Base-by-base conservation (phyloP, 2,329 filamentous ascomycete species). In the Aureobasidium sp. region DNA sequence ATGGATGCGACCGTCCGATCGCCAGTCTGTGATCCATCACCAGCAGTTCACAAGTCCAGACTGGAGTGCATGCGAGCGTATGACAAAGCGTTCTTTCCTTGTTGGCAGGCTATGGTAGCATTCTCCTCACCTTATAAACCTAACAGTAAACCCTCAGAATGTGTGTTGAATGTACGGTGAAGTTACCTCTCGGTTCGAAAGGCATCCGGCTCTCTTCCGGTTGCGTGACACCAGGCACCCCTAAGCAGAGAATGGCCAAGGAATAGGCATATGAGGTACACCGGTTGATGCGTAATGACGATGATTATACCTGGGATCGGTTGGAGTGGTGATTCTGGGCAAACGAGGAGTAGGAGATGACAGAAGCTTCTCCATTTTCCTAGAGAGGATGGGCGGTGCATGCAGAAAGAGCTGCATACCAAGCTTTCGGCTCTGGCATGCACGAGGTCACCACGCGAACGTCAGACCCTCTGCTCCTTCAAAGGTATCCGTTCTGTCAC, bases 381-480 rank as follows among this genome's bases (percentile, higher is more conserved):
- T 17, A 53, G 23, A 27, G 25, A 31, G 51, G 51, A 46, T 25
- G 51, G 25, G 38, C 27, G 38, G 51, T 43, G 27, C 31, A 40
- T 29, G 50, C 50, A 40, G 46, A 33, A 23, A 25, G 25, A 31
- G 51, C 51, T 27, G 25, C 25, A 43, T 43, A 43, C 37, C 51
- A 55, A 55, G 51, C 51, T 55, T 55, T 55, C 51, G 51, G 51
- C 49, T 40, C 13, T 40, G 49, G 23, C 27, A 43, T 43, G 51
- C 37, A 43, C 33, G 25, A 55, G 37, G 25, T 25, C 3, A 6
- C 27, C 37, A 43, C 37, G 11, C 25, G 25, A 43, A 17, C 21
- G 47, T 51, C 29, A 38, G 10, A 38, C 31, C 11, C 3, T 25
- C 19, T 19, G 51, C 25, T 21, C 27, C 37, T 23, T 43, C 7